phyloP scores from a whole-genome alignment of 495 filamentous ascomycete species.

The Massariosphaeria phaeospora region DNA sequence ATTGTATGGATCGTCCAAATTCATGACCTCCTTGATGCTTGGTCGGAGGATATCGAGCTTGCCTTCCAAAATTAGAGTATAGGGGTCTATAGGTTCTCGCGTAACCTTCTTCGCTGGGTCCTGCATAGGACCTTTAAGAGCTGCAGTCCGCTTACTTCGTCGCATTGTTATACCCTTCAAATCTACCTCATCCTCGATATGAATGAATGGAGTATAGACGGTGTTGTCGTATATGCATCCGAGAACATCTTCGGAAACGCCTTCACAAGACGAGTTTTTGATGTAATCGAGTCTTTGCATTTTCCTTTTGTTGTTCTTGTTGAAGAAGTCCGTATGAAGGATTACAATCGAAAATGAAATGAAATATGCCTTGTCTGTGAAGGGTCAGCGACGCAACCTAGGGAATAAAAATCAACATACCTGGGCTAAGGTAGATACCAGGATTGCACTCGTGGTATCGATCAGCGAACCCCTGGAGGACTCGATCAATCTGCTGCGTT shows the following conservation, averaged over 20 bases:
- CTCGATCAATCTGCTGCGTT: constrained; percentile 95
- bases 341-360: constrained; percentile 96
- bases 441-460: constrained; percentile 98
- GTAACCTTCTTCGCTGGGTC: constrained; percentile 63
- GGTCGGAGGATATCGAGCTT: constrained; percentile 78
- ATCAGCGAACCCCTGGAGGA: constrained; percentile 89
- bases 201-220: constrained; percentile 94
- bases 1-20: constrained; percentile 84
- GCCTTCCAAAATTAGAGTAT: constrained; percentile 84
- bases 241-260: constrained; percentile 84
- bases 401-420: constrained; percentile 39
- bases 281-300: constrained; percentile 97
- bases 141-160: constrained; percentile 56
- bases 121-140: constrained; percentile 63
- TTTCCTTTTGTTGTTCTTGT: constrained; percentile 98
- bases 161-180: constrained; percentile 66
- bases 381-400: constrained; percentile 13
- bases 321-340: constrained; percentile 96
- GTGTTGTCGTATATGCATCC: constrained; percentile 99
- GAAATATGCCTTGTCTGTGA: constrained; percentile 84
- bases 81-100: constrained; percentile 89
- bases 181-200: constrained; percentile 86
- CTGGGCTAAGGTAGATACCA: constrained; percentile 82
- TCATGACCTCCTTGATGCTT: constrained; percentile 83
- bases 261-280: constrained; percentile 80